These are phyloP conservation scores for Globisporangium polare DNA, from an alignment of 352 stramenopile genomes.

Conservation along the genomic window DNA sequence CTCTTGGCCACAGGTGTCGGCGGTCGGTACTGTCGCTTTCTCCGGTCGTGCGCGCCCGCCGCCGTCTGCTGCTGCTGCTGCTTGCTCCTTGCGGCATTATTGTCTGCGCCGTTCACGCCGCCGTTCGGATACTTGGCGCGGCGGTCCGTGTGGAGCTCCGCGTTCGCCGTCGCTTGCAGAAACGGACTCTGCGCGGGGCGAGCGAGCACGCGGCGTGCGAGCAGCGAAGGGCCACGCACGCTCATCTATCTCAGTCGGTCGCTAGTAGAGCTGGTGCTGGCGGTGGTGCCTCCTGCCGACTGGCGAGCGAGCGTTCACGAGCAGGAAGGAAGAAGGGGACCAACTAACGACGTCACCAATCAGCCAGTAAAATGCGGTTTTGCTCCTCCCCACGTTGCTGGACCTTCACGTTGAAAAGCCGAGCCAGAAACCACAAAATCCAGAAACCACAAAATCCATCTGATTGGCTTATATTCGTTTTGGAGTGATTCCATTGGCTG, in stretches of 20 bases:
- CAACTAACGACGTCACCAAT: background rate
- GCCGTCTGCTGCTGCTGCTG: background rate
- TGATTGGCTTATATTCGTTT: too few relatives aligned
- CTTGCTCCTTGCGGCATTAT: background rate
- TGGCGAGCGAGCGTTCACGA: background rate
- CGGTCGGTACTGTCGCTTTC: conserved; percentile 18
- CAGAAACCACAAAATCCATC: conserved; percentile 1
- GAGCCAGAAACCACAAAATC: conserved; percentile 6
- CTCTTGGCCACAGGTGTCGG: background rate
- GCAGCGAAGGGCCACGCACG: conserved; percentile 12
- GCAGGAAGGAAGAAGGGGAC: background rate
- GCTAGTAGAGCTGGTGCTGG: background rate
- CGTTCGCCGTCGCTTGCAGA: background rate
- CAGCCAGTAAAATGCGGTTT: conserved; percentile 1
- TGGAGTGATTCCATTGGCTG: conserved; percentile 2
- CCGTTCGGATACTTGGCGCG: conserved; percentile 13
- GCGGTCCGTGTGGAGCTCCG: conserved; percentile 15
- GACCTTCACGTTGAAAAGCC: conserved; percentile 9
- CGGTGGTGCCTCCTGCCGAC: too few relatives aligned
- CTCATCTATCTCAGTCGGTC: conserved; percentile 13
- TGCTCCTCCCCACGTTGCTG: conserved; percentile 5
- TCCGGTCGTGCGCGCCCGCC: conserved; percentile 10
- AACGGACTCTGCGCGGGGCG: conserved; percentile 6
- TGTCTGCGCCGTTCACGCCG: background rate
- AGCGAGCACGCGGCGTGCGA: conserved; percentile 14